phyloP scores from a whole-genome alignment of 805 yeast species.

The Wickerhamomyces alni region DNA sequence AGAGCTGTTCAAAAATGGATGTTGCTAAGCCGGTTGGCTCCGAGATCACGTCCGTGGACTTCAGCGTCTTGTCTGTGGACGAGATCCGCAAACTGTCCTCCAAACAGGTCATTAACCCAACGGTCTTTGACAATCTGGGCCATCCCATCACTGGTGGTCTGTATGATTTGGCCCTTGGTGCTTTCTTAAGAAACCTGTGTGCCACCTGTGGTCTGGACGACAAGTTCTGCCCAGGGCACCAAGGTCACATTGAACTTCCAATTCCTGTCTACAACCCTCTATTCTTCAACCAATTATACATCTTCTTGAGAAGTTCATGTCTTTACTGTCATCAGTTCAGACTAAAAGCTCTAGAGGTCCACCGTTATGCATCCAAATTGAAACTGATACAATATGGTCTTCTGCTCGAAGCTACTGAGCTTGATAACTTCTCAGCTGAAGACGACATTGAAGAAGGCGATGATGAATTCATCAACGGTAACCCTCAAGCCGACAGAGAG shows the following conservation, averaged over 20 bases:
- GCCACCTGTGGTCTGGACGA: constrained; percentile 95
- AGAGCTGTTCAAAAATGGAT: constrained; percentile 54
- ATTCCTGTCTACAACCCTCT: constrained; percentile 93
- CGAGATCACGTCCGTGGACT: constrained; percentile 87
- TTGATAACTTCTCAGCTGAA: constrained; percentile 53
- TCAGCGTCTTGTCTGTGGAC: constrained; percentile 72
- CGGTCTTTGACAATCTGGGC: constrained; percentile 92
- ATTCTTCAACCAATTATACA: constrained; percentile 87
- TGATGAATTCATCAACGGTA: constrained; percentile 21
- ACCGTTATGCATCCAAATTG: constrained; percentile 72
- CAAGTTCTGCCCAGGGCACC: constrained; percentile 94
- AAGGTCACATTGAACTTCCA: constrained; percentile 96
- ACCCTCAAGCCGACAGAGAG: constrained; percentile 37
- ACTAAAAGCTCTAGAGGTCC: constrained; percentile 62
- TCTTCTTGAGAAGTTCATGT: constrained; percentile 79
- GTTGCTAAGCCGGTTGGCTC: constrained; percentile 96
- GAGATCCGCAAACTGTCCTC: constrained; percentile 88
- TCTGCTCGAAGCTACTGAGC: constrained; percentile 64
- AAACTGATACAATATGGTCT: constrained; percentile 84
- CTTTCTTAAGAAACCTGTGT: constrained; percentile 80
- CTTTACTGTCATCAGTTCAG: constrained; percentile 86
- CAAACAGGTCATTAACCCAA: constrained; percentile 91
- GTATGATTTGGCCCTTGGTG: constrained; percentile 93
- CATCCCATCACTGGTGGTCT: constrained; percentile 94
- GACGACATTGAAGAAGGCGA: constrained; percentile 39